Conservation (phyloP, 192 early-diverging fungal genomes). For the Diversispora eburnea region DNA sequence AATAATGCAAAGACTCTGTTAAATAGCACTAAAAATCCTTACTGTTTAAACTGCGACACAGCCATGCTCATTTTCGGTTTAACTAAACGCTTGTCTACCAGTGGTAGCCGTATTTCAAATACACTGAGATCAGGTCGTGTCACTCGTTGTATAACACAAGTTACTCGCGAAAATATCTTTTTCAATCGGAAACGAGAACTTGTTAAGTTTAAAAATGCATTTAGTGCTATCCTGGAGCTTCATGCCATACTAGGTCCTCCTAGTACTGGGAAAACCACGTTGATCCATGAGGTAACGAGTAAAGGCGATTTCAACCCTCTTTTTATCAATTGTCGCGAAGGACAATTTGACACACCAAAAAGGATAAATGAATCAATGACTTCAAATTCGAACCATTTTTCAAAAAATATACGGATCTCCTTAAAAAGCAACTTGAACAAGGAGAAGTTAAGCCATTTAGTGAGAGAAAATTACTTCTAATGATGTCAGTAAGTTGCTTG, state of each 20-base stretch:
- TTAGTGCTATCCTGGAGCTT: background rate
- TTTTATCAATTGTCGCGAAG: slow-evolving; percentile 3
- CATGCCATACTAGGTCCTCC: slow-evolving; percentile 18
- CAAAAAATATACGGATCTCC: slow-evolving; percentile 9
- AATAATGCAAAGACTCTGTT: slow-evolving; percentile 8
- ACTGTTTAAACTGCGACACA: slow-evolving; percentile 6
- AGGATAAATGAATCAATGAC: slow-evolving; percentile 12
- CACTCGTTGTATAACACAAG: slow-evolving; percentile 6
- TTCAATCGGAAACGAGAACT: slow-evolving; percentile 25
- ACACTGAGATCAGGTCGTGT: background rate
- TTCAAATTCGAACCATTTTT: slow-evolving; percentile 9
- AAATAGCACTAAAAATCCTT: background rate
- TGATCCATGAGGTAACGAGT: slow-evolving; percentile 10
- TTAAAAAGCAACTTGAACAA: slow-evolving; percentile 6
- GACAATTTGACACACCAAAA: slow-evolving; percentile 5
- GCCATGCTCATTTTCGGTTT: background rate
- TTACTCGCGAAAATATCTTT: background rate
- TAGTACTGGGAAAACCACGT: slow-evolving; percentile 8
- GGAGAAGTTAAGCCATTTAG: slow-evolving; percentile 13
- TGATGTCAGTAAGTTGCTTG: slow-evolving; percentile 10
- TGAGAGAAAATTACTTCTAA: slow-evolving; percentile 7
- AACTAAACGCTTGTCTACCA: background rate
- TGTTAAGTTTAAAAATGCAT: slow-evolving; percentile 9
- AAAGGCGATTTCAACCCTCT: slow-evolving; percentile 22
- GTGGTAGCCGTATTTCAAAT: slow-evolving; percentile 14